Base-by-base conservation (phyloP, 371 early-diverging fungal species). In the Mucor velutinosus region DNA sequence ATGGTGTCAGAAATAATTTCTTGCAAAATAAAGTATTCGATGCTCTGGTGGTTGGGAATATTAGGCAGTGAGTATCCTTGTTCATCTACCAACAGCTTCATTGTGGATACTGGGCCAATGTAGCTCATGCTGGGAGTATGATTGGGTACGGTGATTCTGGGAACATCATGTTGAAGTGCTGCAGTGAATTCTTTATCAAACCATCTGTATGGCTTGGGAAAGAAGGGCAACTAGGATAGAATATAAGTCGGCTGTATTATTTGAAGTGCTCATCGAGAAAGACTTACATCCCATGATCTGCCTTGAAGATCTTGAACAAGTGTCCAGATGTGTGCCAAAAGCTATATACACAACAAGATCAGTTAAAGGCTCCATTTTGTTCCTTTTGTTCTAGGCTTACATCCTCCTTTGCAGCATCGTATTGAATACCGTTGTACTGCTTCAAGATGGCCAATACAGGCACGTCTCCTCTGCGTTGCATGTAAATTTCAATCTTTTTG, bases 1-100 rank as follows among this genome's bases (percentile, higher is more conserved):
- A 96, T 75, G 1, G 89, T 90, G 72, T 97, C 97, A 1, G 82
- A 68, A 49, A 92, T 83, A 19, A 90, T 73, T 74, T 97, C 97
- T 68, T 90, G 87, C 58, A 96, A 73, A 41, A 96, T 80, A 75
- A 89, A 93, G 47, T 93, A 88, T 17, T 88, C 83, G 30, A 95
- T 85, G 8, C 83, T 68, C 62, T 72, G 58, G 53, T 91, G 80
- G 59, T 86, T 75, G 33, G 90, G 83, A 58, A 86, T 74, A 56
- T 69, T 67, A 49, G 78, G 65, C 41, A 76, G 65, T 4, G 74
- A 64, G 61, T 60, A 43, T 21, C 74, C 76, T 17, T 75, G 69
- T 1, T 82, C 81, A 49, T 77, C 84, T 63, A 86, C 79, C 27
- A 82, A 79, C 43, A 87, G 79, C 70, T 76, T 61, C 49, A 73